phyloP scores from a whole-genome alignment of 169 alveolate genomes.

The Eimeria acervulina region DNA sequence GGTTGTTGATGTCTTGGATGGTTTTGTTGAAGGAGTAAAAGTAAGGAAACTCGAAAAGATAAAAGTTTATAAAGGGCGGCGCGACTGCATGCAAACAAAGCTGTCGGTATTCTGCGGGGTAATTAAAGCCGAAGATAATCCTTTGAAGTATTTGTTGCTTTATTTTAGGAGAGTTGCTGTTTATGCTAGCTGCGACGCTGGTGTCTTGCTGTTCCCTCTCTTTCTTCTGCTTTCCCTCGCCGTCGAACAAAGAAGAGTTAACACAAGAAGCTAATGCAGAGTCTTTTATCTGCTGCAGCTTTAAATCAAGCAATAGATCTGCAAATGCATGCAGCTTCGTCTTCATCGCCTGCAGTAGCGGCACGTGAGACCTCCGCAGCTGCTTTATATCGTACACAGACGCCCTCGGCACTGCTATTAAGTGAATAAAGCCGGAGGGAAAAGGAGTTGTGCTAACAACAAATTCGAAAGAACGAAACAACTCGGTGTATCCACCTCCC shows the following conservation, averaged over 20 bases:
- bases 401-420: conserved; percentile 55
- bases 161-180: neutral
- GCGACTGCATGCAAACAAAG: conserved; percentile 67
- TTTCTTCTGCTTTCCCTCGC: neutral
- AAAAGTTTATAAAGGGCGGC: conserved; percentile 36
- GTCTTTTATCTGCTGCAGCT: neutral
- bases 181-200: neutral
- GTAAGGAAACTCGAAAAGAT: conserved; percentile 47
- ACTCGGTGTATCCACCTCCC: neutral
- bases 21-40: conserved; percentile 65
- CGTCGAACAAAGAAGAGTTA: no score
- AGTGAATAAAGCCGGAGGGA: conserved; percentile 29
- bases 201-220: neutral
- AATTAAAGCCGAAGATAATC: conserved; percentile 56
- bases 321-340: neutral
- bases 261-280: neutral
- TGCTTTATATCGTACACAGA: conserved; percentile 74
- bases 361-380: conserved; percentile 44
- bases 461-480: conserved; percentile 65
- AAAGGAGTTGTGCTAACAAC: neutral
- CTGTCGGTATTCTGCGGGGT: conserved; percentile 72
- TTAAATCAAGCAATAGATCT: neutral
- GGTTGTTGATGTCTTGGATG: neutral
- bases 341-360: conserved; percentile 54
- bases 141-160: neutral